Evolutionary conservation across 2,329 filamentous ascomycete genomes (phyloP).

Genomic region (Pestalotiopsis sp.): DNA sequence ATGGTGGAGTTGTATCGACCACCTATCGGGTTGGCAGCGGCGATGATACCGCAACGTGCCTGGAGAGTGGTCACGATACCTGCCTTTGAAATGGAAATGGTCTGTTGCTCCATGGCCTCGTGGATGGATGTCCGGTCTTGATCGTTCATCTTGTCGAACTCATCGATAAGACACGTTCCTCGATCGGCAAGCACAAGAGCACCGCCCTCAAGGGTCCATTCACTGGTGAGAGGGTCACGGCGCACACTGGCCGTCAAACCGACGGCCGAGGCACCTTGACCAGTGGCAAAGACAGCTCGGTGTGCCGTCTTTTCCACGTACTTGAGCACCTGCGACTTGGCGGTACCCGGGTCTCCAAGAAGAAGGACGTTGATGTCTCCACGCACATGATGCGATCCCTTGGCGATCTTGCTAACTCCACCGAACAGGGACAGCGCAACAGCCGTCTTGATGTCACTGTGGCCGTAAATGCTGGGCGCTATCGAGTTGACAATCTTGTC

Average conservation of each 20-base stretch:
- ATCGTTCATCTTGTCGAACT: slow-evolving; percentile 99
- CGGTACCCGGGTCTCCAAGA: slow-evolving; percentile 94
- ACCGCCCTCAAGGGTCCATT: slow-evolving; percentile 97
- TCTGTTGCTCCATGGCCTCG: slow-evolving; percentile 99
- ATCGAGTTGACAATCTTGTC: slow-evolving; percentile 93
- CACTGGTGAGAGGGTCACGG: slow-evolving; percentile 89
- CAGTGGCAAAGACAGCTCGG: slow-evolving; percentile 94
- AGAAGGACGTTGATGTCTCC: slow-evolving; percentile 98
- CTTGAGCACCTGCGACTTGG: slow-evolving; percentile 96
- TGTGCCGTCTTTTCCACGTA: slow-evolving; percentile 98
- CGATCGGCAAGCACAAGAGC: slow-evolving; percentile 93
- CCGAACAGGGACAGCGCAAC: slow-evolving; percentile 93
- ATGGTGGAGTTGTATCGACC: slow-evolving; percentile 96
- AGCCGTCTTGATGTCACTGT: slow-evolving; percentile 95
- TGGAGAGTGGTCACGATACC: slow-evolving; percentile 97
- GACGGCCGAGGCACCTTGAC: slow-evolving; percentile 94
- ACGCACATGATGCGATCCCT: slow-evolving; percentile 85
- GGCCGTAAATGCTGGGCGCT: slow-evolving; percentile 95
- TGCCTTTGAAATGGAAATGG: slow-evolving; percentile 97
- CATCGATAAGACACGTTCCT: slow-evolving; percentile 94
- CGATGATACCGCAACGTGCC: slow-evolving; percentile 93
- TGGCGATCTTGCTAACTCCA: slow-evolving; percentile 88
- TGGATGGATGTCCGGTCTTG: slow-evolving; percentile 97
- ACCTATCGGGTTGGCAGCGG: slow-evolving; percentile 93
- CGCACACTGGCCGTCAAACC: slow-evolving; percentile 97